Base-by-base conservation (phyloP, 257 asterid species). In the Eustoma russellianum region DNA sequence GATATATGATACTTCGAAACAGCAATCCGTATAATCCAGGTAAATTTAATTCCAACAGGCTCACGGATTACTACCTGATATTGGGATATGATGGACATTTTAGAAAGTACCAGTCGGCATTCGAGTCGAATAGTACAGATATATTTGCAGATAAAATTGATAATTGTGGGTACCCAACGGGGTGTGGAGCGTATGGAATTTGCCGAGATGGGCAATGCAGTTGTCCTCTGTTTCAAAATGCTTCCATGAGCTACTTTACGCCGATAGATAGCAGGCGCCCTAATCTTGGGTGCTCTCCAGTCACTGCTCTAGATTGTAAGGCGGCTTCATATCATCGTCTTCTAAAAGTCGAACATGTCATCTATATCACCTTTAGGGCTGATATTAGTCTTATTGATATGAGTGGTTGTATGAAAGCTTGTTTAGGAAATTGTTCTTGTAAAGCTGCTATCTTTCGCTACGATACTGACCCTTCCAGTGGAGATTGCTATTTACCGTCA, bases 351-450 rank as follows among this genome's bases (percentile, higher is more conserved):
- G 43, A 38, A 11, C 43, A 38, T 7, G 43, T 38, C 11, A 38
- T 11, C 12, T 38, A 38, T 38, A 7, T 38, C 12, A 38, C 43
- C 9, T 38, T 38, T 11, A 8, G 12, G 43, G 43, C 12, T 9
- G 43, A 38, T 38, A 38, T 38, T 38, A 11, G 12, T 38, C 5
- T 2, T 5, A 38, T 11, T 10, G 7, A 38, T 5, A 66, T 81
- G 63, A 71, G 69, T 40, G 72, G 53, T 60, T 88, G 96, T 65
- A 88, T 79, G 30, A 66, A 48, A 7, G 53, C 50, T 3, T 88
- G 96, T 60, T 61, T 84, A 50, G 56, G 62, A 47, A 79, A 82
- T 69, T 88, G 93, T 75, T 79, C 93, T 5, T 84, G 94, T 46
- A 52, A 38, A 38, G 43, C 80, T 54, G 96, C 88, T 50, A 73